Percentiles rank a stretch among this genome's conserved stretches.
These are phyloP conservation scores for Prunus kanzakura DNA, from an alignment of 306 rosid species.

Conservation along the genomic window DNA sequence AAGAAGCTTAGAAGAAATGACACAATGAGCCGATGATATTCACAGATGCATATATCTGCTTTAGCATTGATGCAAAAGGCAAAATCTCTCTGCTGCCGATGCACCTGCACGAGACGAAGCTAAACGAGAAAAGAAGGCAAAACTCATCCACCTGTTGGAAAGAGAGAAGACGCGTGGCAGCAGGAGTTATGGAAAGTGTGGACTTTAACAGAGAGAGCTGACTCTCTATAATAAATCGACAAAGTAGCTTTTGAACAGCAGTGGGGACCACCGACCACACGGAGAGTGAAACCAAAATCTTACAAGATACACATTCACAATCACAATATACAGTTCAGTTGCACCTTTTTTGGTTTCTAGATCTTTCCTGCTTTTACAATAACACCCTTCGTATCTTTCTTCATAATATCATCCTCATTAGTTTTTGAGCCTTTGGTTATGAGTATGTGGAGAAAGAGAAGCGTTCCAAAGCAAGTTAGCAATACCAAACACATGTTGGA, in stretches of 20 bases:
- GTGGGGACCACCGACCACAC: slow-evolving; percentile 37
- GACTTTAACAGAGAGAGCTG: slow-evolving; percentile 19
- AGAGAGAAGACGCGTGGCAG: slow-evolving; percentile 52
- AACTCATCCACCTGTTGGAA: neutral
- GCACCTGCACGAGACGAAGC: slow-evolving; percentile 9
- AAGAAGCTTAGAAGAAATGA: neutral
- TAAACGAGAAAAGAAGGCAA: neutral
- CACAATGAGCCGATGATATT: neutral
- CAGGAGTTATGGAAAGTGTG: slow-evolving; percentile 9
- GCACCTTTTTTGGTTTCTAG: neutral
- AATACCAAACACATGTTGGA: no score
- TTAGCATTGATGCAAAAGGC: neutral
- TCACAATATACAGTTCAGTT: neutral
- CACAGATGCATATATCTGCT: neutral
- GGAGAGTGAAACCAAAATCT: slow-evolving; percentile 20
- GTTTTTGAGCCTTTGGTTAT: neutral
- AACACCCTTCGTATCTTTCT: slow-evolving; percentile 14
- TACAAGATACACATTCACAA: neutral
- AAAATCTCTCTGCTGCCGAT: neutral
- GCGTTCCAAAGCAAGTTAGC: no score
- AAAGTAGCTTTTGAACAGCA: slow-evolving; percentile 56
- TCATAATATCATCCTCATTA: neutral
- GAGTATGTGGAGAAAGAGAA: no score
- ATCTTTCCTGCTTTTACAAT: neutral
- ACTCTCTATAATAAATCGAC: slow-evolving; percentile 35